phyloP scores from a whole-genome alignment of 805 yeast genomes.

The Pichia cabralensis region DNA sequence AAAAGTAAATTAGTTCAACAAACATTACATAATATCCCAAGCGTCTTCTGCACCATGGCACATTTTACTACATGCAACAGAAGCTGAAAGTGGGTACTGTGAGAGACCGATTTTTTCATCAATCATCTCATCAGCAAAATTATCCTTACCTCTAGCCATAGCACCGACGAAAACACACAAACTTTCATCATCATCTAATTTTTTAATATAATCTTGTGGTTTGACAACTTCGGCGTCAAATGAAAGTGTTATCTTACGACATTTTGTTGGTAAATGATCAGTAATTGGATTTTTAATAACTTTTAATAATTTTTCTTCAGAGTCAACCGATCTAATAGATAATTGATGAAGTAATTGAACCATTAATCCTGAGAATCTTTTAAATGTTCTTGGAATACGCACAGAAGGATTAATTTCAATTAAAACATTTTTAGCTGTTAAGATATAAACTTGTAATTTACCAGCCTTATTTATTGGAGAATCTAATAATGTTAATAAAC shows the following conservation, averaged over 20 bases:
- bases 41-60: constrained; percentile 99
- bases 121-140: constrained; percentile 92
- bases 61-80: constrained; percentile 96
- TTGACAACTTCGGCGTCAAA: constrained; percentile 83
- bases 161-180: constrained; percentile 98
- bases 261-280: constrained; percentile 92
- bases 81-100: constrained; percentile 90
- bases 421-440: constrained; percentile 89
- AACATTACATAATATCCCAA: constrained; percentile 60
- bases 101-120: constrained; percentile 96
- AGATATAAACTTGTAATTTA: constrained; percentile 89
- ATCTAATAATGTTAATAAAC: constrained; percentile 85
- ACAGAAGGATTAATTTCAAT: constrained; percentile 94
- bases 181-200: constrained; percentile 80
- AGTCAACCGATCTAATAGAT: constrained; percentile 87
- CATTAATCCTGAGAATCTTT: constrained; percentile 95
- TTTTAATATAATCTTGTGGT: constrained; percentile 78
- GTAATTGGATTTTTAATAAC: constrained; percentile 96
- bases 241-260: constrained; percentile 86
- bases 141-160: constrained; percentile 97
- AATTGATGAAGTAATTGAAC: constrained; percentile 90
- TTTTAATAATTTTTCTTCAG: constrained; percentile 86
- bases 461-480: constrained; percentile 99
- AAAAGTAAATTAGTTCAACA: too few species aligned
- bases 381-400: constrained; percentile 96